Evolutionary conservation across 1,284 basidiomycete genomes (phyloP).

Genomic region (Pseudozyma hubeiensis): DNA sequence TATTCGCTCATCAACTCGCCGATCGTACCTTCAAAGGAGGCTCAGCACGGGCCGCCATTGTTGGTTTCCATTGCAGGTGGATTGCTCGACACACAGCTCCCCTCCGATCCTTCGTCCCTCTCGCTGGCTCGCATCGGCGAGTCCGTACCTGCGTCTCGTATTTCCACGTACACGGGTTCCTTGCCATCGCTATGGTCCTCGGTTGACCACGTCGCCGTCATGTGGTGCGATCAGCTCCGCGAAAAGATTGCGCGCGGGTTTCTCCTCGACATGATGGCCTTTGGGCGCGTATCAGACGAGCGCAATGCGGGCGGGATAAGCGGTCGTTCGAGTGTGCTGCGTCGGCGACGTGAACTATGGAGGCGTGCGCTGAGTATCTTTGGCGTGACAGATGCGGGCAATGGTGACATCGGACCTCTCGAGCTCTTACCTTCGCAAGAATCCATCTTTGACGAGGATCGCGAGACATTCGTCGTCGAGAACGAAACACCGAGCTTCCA

Average conservation of each 20-base stretch:
- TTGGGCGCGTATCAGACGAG: constrained; percentile 35
- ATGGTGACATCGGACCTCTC: constrained; percentile 26
- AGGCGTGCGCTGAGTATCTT: constrained; percentile 44
- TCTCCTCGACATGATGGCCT: constrained; percentile 51
- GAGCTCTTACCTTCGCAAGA: constrained; percentile 16
- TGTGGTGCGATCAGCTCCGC: constrained; percentile 98
- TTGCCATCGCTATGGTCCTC: constrained; percentile 92
- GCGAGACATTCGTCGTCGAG: constrained; percentile 24
- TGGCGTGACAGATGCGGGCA: constrained; percentile 37
- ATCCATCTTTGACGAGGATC: constrained; percentile 21
- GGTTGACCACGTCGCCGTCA: constrained; percentile 94
- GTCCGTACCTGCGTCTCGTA: constrained; percentile 67
- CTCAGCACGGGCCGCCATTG: constrained; percentile 68
- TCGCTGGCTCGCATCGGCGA: constrained; percentile 67
- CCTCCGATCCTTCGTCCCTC: constrained; percentile 88
- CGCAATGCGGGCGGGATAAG: constrained; percentile 27
- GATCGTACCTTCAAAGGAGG: neutral
- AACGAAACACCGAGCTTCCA: constrained; percentile 17
- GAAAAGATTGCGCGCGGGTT: constrained; percentile 78
- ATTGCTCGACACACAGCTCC: constrained; percentile 88
- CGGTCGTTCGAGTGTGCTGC: constrained; percentile 20
- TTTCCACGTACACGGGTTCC: constrained; percentile 78
- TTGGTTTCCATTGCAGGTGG: constrained; percentile 92
- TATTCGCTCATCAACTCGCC: constrained; percentile 72
- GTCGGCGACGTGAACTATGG: constrained; percentile 55